A percentile compares a stretch with the other conserved stretches of the same genome.
phyloP scores from a whole-genome alignment of 1,284 basidiomycete genomes.

The Trichosporon sp. region DNA sequence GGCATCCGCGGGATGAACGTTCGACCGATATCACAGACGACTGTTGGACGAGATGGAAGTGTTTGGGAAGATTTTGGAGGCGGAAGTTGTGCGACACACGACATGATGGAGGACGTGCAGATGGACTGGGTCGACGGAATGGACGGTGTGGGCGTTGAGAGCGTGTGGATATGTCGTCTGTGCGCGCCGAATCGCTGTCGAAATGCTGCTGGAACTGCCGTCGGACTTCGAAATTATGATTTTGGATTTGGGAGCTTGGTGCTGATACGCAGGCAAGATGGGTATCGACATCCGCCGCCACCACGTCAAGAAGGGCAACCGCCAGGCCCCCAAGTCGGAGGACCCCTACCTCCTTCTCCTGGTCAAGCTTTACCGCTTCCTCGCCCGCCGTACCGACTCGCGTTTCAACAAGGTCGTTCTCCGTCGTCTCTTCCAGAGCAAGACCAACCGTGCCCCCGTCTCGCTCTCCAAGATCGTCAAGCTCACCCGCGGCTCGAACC shows the following conservation, averaged over 20 bases:
- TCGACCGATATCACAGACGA: not conserved
- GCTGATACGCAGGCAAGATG: conserved; percentile 56
- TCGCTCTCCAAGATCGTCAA: conserved; percentile 88
- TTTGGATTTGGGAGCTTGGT: not conserved
- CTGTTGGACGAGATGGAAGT: not conserved
- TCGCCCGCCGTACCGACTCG: conserved; percentile 94
- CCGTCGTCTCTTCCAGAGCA: conserved; percentile 91
- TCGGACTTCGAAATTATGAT: not conserved
- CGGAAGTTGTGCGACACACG: not conserved
- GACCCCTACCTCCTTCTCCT: conserved; percentile 98
- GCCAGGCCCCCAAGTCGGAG: conserved; percentile 96
- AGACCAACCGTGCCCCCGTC: conserved; percentile 92
- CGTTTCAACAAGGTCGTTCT: conserved; percentile 98
- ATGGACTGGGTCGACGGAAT: not conserved
- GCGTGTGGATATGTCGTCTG: not conserved
- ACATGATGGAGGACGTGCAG: not conserved
- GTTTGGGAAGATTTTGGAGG: not conserved
- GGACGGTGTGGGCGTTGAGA: not conserved
- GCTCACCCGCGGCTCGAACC: conserved; percentile 71
- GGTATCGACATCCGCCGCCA: conserved; percentile 97
- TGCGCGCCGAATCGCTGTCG: not conserved
- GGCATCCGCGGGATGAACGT: not conserved
- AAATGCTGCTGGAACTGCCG: conserved; percentile 13
- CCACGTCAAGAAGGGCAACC: conserved; percentile 98
- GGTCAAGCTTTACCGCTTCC: conserved; percentile 99